Evolutionary conservation across 2,329 filamentous ascomycete species (phyloP), one percentile per base, ranked within the genome.

Genomic region (Sporothrix brasiliensis): DNA sequence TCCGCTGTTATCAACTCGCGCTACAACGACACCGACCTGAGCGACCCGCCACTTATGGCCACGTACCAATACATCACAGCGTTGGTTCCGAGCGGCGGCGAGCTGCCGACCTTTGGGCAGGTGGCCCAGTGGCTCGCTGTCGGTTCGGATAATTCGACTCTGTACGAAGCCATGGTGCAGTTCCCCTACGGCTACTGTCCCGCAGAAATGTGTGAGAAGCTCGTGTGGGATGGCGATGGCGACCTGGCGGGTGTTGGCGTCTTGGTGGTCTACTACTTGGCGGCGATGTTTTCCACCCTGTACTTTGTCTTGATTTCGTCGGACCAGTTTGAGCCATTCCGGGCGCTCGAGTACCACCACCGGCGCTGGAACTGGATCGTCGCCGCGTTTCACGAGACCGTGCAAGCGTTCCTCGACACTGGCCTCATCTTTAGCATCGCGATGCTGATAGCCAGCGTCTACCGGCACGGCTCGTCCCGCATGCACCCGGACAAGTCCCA

Each of bases 211-310:
- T 75, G 74, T 68, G 53, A 68, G 61, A 68, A 69, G 6, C 65
- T 75, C 6, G 60, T 68, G 66, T 75, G 73, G 70, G 47, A 50
- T 4, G 74, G 75, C 41, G 74, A 76, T n/a, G 39, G 69, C 7
- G 75, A 76, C 50, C 66, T 74, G 19, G 73, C 73, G 10, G 74
- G 74, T 4, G 69, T 72, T 67, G 74, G 74, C 19, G 74, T 75
- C 67, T 63, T 75, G 53, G 61, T 75, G 2, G 72, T 73, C 4
- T 75, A 74, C 66, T 75, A 71, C 30, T 30, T 75, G 27, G 73
- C 73, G 1, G 72, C 73, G 6, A 44, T 11, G 2, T 52, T 74
- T 11, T 58, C 70, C 3, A 72, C 72, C 5, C 27, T 56, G 13
- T 75, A 75, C 67, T 68, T 74, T 30, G 27, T 72, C 7, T 70